These are phyloP conservation scores for Circinella minor DNA, from an alignment of 371 early-diverging fungal genomes.

Conservation along the genomic window DNA sequence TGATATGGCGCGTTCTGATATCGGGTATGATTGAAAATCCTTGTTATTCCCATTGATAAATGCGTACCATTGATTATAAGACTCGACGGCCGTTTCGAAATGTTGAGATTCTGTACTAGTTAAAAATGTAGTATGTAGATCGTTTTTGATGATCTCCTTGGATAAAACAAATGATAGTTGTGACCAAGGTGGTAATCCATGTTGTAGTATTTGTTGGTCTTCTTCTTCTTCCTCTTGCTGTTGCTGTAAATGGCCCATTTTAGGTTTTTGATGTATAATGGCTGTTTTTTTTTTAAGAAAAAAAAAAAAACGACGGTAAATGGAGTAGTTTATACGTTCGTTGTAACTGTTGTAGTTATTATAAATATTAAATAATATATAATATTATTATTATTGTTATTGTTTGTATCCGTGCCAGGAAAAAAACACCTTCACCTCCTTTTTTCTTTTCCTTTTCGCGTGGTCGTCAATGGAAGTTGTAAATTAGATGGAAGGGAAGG, in stretches of 20 bases:
- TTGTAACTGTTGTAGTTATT: background rate
- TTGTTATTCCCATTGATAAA: slow-evolving; percentile 43
- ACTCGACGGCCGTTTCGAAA: slow-evolving; percentile 45
- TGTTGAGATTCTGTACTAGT: slow-evolving; percentile 37
- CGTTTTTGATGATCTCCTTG: slow-evolving; percentile 28
- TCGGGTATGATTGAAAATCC: slow-evolving; percentile 15
- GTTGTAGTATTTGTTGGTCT: background rate
- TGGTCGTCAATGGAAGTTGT: background rate
- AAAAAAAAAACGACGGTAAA: too few species aligned
- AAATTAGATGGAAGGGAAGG: background rate
- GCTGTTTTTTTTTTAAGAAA: background rate
- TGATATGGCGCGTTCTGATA: slow-evolving; percentile 29
- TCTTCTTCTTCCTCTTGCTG: background rate
- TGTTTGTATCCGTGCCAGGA: background rate
- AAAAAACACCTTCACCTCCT: background rate
- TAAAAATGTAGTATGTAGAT: slow-evolving; percentile 30
- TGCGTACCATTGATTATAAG: slow-evolving; percentile 50
- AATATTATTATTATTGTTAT: background rate
- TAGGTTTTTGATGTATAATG: background rate
- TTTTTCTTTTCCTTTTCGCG: background rate
- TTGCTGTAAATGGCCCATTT: slow-evolving; percentile 3
- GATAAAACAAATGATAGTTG: slow-evolving; percentile 38
- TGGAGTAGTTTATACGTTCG: too few species aligned
- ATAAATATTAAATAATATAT: background rate
- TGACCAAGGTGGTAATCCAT: slow-evolving; percentile 25